phyloP scores from a whole-genome alignment of 2,329 filamentous ascomycete species.

The Stagonosporopsis cucurbitacearum region DNA sequence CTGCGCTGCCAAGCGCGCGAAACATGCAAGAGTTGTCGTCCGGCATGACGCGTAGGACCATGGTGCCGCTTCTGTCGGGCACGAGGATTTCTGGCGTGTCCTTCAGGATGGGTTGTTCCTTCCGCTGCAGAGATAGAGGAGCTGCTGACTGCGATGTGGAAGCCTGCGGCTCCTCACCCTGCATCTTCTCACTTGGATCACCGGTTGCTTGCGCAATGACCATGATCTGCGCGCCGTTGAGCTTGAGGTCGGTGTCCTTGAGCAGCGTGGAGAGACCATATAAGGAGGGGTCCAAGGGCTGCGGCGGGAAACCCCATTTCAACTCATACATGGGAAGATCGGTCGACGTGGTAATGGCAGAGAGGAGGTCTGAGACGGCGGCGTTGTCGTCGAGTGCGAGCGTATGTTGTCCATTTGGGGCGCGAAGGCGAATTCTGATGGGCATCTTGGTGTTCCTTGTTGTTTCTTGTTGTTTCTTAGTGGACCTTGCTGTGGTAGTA shows the following conservation, averaged over 20 bases:
- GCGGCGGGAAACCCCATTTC: slow-evolving; percentile 85
- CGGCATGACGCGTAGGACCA: slow-evolving; percentile 89
- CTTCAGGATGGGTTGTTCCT: slow-evolving; percentile 53
- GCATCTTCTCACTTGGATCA: slow-evolving; percentile 35
- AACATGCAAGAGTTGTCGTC: slow-evolving; percentile 97
- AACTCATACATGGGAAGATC: slow-evolving; percentile 72
- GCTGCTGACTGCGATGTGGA: slow-evolving; percentile 32
- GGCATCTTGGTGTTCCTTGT: slow-evolving; percentile 32
- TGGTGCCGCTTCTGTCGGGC: slow-evolving; percentile 61
- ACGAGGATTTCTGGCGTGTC: slow-evolving; percentile 69
- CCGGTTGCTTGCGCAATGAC: slow-evolving; percentile 58
- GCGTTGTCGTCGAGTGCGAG: slow-evolving; percentile 73
- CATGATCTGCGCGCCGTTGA: slow-evolving; percentile 74
- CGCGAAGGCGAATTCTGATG: slow-evolving; percentile 79
- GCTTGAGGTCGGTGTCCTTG: slow-evolving; percentile 64
- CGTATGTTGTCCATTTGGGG: slow-evolving; percentile 74
- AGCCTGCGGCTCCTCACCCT: slow-evolving; percentile 15
- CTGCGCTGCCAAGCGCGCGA: slow-evolving; percentile 80
- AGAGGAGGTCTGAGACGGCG: slow-evolving; percentile 67
- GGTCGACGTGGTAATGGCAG: slow-evolving; percentile 68
- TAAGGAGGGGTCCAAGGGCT: slow-evolving; percentile 67
- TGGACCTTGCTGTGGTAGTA: slow-evolving; percentile 8
- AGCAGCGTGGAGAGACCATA: slow-evolving; percentile 59
- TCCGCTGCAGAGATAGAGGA: slow-evolving; percentile 52
- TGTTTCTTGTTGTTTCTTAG: not conserved